A percentile compares a stretch with the other conserved stretches of the same genome.
Conservation (phyloP, 129 eudicot genomes). For the Flaveria trinervia region DNA sequence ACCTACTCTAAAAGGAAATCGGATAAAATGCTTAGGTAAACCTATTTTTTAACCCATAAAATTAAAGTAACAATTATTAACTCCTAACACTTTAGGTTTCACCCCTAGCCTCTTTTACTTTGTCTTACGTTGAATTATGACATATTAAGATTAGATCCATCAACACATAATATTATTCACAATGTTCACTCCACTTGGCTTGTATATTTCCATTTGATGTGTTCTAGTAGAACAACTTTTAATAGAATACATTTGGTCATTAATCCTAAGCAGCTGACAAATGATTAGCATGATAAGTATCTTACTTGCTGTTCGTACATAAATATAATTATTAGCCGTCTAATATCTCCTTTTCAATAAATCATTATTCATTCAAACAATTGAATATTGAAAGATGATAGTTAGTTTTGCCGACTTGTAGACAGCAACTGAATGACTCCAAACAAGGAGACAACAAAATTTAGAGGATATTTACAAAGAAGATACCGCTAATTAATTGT, state of each 20-base stretch:
- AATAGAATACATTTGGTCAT: not conserved
- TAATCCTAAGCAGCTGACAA: not conserved
- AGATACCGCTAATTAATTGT: not conserved
- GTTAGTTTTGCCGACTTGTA: conserved; percentile 12
- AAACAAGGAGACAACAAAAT: conserved; percentile 7
- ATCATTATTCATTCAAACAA: not conserved
- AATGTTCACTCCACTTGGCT: too few species aligned
- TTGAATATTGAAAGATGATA: not conserved
- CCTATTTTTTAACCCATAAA: too few species aligned
- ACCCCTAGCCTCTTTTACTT: too few species aligned
- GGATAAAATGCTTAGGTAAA: too few species aligned
- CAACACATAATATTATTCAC: too few species aligned
- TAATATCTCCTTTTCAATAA: not conserved
- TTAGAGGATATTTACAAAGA: not conserved
- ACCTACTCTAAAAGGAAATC: too few species aligned
- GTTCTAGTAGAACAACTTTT: not conserved
- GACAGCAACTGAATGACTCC: conserved; percentile 6
- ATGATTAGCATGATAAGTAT: not conserved
- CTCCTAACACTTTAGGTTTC: too few species aligned
- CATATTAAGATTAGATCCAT: too few species aligned
- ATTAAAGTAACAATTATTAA: too few species aligned
- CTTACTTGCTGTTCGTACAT: not conserved
- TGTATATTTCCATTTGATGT: not conserved
- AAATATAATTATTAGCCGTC: not conserved
- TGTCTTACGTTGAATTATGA: too few species aligned